A percentile compares a stretch with the other conserved stretches of the same genome.
Evolutionary conservation across 1,284 basidiomycete species (phyloP).

Genomic region (Trametes hirsuta): DNA sequence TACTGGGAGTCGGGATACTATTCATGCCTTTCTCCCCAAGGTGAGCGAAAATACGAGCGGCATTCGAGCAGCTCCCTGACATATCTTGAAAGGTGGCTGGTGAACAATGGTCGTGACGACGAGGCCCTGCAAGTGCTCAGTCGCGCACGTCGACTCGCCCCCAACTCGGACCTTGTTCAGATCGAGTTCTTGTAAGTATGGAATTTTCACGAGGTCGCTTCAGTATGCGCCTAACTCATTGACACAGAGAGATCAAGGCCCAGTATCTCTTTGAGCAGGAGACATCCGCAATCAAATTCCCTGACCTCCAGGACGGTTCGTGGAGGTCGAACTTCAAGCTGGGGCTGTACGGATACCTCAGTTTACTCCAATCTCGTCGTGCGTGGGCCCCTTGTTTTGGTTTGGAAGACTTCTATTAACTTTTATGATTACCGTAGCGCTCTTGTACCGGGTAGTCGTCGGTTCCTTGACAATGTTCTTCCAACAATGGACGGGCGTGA

Average conservation of each 20-base stretch:
- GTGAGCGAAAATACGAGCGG: constrained; percentile 32
- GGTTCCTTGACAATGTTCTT: constrained; percentile 76
- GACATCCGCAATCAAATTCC: constrained; percentile 55
- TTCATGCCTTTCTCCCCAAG: constrained; percentile 77
- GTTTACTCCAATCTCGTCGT: constrained; percentile 57
- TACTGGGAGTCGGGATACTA: constrained; percentile 65
- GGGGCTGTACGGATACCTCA: constrained; percentile 58
- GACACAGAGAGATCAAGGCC: constrained; percentile 71
- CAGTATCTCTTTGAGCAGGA: constrained; percentile 78
- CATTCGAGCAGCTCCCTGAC: neutral
- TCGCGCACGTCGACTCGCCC: constrained; percentile 56
- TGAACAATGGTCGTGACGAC: constrained; percentile 74
- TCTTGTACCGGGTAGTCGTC: constrained; percentile 61
- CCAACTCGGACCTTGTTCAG: constrained; percentile 68
- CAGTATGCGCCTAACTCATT: neutral
- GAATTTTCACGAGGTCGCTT: too few species aligned
- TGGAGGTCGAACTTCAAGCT: constrained; percentile 63
- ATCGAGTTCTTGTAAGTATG: constrained; percentile 73
- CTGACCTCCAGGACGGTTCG: constrained; percentile 66
- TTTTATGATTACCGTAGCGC: constrained; percentile 37
- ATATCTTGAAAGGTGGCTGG: constrained; percentile 57
- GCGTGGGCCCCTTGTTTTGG: constrained; percentile 22
- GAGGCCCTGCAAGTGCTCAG: constrained; percentile 73
- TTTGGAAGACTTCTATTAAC: neutral
- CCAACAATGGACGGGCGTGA: constrained; percentile 71